Percentiles rank a stretch among this genome's conserved stretches.
phyloP scores from a whole-genome alignment of 2,329 filamentous ascomycete genomes.

The Coniochaeta prunicola region DNA sequence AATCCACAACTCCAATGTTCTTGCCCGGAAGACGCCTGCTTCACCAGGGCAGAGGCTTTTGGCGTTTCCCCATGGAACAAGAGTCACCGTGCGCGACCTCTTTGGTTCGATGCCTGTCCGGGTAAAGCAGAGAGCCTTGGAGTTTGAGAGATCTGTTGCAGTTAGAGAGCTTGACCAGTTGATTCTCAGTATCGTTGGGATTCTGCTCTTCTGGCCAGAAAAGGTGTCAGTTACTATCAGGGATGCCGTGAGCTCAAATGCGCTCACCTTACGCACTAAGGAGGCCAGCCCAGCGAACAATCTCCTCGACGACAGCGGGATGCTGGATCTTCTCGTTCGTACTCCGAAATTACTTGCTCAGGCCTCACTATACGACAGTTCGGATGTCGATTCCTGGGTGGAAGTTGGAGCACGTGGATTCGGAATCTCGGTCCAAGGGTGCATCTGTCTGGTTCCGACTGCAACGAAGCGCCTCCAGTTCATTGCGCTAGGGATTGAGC shows the following conservation, averaged over 20 bases:
- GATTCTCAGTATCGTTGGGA: conserved; percentile 47
- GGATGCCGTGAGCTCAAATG: conserved; percentile 35
- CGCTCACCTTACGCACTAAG: conserved; percentile 26
- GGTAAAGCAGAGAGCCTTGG: conserved; percentile 66
- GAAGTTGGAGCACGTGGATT: conserved; percentile 59
- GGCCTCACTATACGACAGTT: conserved; percentile 51
- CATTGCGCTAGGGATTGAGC: conserved; percentile 67
- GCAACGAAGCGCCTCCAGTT: conserved; percentile 73
- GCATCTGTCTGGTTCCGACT: conserved; percentile 62
- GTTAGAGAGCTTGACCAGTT: conserved; percentile 60
- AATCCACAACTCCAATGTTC: conserved; percentile 60
- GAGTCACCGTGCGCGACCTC: conserved; percentile 67
- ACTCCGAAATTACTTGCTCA: conserved; percentile 55
- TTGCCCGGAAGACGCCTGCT: conserved; percentile 58
- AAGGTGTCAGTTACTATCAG: conserved; percentile 50
- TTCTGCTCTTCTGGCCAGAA: conserved; percentile 64
- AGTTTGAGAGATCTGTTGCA: conserved; percentile 40
- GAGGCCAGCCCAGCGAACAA: conserved; percentile 5
- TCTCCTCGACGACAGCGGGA: conserved; percentile 6
- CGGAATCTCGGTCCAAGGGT: conserved; percentile 57
- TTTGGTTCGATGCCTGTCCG: conserved; percentile 90
- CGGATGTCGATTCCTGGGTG: conserved; percentile 56
- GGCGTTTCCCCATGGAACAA: conserved; percentile 61
- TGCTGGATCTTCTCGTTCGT: conserved; percentile 14
- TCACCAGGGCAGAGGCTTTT: conserved; percentile 48